Percentiles rank a stretch among this genome's conserved stretches.
phyloP scores from a whole-genome alignment of 352 stramenopile genomes.

The Proteromonas lacertae region DNA sequence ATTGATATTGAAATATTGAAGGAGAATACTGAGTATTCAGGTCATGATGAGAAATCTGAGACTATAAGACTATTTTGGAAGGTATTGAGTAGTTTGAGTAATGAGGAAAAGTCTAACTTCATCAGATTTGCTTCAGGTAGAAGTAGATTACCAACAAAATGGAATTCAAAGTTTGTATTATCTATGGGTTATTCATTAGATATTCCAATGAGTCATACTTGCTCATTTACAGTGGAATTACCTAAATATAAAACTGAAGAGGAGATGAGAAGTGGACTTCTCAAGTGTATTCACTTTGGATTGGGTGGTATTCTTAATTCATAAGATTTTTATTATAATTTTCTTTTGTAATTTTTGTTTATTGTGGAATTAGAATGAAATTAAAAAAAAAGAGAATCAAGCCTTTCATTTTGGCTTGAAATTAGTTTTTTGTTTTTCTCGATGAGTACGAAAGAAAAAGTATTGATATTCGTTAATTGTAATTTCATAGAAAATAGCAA shows the following conservation, averaged over 20 bases:
- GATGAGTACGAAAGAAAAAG: no score
- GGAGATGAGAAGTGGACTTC: constrained; percentile 47
- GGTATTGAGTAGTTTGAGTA: constrained; percentile 6
- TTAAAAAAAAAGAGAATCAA: no score
- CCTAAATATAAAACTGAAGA: constrained; percentile 57
- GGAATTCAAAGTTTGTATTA: no score
- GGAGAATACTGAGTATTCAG: constrained; percentile 12
- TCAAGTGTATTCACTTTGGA: constrained; percentile 66
- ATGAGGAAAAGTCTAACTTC: neutral
- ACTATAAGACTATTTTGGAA: constrained; percentile 23
- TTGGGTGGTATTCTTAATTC: constrained; percentile 22
- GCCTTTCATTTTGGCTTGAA: no score
- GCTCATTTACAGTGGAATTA: constrained; percentile 72
- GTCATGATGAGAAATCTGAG: constrained; percentile 12
- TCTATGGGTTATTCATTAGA: constrained; percentile 3
- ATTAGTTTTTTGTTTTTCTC: no score
- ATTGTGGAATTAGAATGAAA: no score
- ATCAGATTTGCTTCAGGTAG: constrained; percentile 1
- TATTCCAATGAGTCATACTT: constrained; percentile 66
- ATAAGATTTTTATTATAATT: no score
- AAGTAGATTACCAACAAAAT: no score
- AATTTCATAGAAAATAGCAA: no score
- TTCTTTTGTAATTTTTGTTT: no score
- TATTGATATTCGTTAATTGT: no score
- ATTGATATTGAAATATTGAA: constrained; percentile 22